Percentiles rank a stretch among this genome's conserved stretches.
Evolutionary conservation across 768 basidiomycete species (phyloP).

Genomic region (Botryobasidium botryosum): DNA sequence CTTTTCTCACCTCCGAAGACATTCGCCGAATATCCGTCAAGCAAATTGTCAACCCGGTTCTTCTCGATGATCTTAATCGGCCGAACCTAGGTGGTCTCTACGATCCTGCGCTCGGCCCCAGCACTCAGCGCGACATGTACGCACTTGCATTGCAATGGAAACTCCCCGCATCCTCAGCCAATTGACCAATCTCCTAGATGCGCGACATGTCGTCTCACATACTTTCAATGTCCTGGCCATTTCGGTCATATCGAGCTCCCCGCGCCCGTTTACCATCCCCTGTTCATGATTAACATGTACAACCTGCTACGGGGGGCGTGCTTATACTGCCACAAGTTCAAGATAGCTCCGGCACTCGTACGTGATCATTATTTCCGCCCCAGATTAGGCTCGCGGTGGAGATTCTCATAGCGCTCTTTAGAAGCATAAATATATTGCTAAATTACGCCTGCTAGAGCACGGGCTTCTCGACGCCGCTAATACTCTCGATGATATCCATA

Average conservation of each 20-base stretch:
- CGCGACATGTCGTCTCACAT: conserved; percentile 79
- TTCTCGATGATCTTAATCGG: conserved; percentile 84
- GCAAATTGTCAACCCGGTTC: conserved; percentile 82
- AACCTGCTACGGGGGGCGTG: conserved; percentile 76
- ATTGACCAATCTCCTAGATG: conserved; percentile 37
- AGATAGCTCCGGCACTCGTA: conserved; percentile 57
- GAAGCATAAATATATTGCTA: conserved; percentile 55
- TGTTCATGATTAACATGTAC: conserved; percentile 87
- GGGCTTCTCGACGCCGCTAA: conserved; percentile 75
- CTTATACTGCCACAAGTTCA: conserved; percentile 89
- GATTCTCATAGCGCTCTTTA: background rate
- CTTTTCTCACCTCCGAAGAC: conserved; percentile 77
- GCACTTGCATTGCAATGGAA: conserved; percentile 20
- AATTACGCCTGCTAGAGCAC: conserved; percentile 73
- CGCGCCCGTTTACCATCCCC: conserved; percentile 85
- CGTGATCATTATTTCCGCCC: conserved; percentile 12
- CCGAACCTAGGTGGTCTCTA: conserved; percentile 89
- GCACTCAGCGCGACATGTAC: conserved; percentile 76
- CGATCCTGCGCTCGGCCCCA: conserved; percentile 88
- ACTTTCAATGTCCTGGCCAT: conserved; percentile 93
- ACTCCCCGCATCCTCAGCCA: background rate
- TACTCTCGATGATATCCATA: conserved; percentile 49
- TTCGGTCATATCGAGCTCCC: conserved; percentile 97
- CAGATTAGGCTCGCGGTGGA: background rate
- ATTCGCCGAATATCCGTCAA: conserved; percentile 92